These are phyloP conservation scores for Aspergillus floridensis DNA, from an alignment of 2,329 filamentous ascomycete species.

Conservation along the genomic window DNA sequence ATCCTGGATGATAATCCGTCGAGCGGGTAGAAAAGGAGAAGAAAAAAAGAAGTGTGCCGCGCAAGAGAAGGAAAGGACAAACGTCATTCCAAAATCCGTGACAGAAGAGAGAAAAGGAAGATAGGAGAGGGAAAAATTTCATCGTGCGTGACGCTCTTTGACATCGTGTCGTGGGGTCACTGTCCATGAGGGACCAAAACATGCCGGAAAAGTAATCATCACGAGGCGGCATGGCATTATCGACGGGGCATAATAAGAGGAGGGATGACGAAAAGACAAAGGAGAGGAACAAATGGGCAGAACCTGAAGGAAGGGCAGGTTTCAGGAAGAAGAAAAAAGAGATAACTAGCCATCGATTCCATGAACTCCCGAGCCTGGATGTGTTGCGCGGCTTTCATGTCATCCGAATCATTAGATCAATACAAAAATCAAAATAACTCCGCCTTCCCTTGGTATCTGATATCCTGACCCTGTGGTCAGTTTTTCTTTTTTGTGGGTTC, in stretches of 20 bases:
- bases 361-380: conserved; percentile 14
- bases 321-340: conserved; percentile 9
- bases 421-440: conserved; percentile 15
- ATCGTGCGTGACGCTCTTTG: background rate
- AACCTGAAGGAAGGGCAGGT: background rate
- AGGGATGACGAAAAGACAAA: background rate
- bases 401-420: conserved; percentile 19
- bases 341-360: conserved; percentile 12
- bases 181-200: background rate
- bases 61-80: background rate
- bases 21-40: conserved; percentile 7
- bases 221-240: background rate
- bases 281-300: conserved; percentile 3
- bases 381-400: conserved; percentile 15
- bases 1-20: conserved; percentile 24
- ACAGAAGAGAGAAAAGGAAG: background rate
- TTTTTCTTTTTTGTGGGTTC: conserved; percentile 10
- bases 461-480: conserved; percentile 11
- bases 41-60: background rate
- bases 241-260: background rate
- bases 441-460: conserved; percentile 15
- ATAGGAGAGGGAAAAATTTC: background rate
- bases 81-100: background rate
- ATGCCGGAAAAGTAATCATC: conserved; percentile 1
- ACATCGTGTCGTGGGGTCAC: background rate